Base-by-base conservation (phyloP, 768 basidiomycete species). In the Suillus fuscotomentosus region DNA sequence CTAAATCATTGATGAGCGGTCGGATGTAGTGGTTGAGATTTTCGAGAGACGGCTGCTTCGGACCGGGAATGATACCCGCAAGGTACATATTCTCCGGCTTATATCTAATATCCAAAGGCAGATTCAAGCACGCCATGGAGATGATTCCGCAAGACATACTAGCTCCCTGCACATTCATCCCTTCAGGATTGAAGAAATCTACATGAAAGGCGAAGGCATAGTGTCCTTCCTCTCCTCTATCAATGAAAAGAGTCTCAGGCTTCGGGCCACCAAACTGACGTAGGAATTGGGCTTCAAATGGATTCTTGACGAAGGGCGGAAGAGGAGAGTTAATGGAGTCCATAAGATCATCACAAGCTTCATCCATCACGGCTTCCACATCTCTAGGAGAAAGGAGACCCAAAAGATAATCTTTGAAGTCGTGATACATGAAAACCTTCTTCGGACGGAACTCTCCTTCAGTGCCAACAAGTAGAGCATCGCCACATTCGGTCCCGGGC, bases 151-250 rank as follows among this genome's bases (percentile, higher is more conserved):
- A 31, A 31, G 27, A 31, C 27, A 3, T 31, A 31, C 27, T 31
- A 31, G 27, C 3, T 31, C 27, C 27, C 27, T 3, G 27, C 27
- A 31, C 27, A 31, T 31, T 31, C 27, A 31, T 31, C 27, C 27
- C 27, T 31, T 31, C 27, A 31, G 27, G 27, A 31, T 31, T 31
- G 27, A 31, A 31, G 27, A 31, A 31, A 31, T 31, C 27, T 31
- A 31, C 27, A 31, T 31, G 27, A 31, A 31, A 31, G 27, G 27
- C 27, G 3, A 31, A 31, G 27, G 27, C 27, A 31, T 31, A 31
- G 27, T 3, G 27, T 31, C 70, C 73, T 55, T 75, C 71, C 36
- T 62, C 36, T n/a, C 61, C 61, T 54, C 31, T 20, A 14, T 61
- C 11, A 10, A 61, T 27, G 1, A 61, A 61, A 45, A 61, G 42